Evolutionary conservation across 495 filamentous ascomycete species (phyloP).

Genomic region (Aspergillus indologenus): DNA sequence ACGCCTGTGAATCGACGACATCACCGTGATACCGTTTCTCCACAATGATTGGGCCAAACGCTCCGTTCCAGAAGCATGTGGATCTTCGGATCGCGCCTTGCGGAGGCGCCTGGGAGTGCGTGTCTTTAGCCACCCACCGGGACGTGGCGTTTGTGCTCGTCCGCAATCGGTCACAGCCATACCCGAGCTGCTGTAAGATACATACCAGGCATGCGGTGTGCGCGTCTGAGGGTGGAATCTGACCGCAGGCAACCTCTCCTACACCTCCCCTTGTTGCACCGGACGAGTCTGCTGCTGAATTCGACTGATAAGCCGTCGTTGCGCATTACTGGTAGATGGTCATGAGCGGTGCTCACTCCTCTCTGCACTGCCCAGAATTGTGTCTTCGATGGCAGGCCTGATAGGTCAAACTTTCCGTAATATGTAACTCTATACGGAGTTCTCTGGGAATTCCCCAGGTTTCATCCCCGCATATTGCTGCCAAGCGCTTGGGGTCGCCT

Average conservation of each 20-base stretch:
- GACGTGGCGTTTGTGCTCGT: constrained; percentile 12
- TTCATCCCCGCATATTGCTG: constrained; percentile 21
- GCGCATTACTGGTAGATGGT: constrained; percentile 8
- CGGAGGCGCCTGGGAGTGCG: constrained; percentile 22
- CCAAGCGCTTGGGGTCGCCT: constrained; percentile 17
- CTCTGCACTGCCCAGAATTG: neutral
- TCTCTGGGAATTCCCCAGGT: constrained; percentile 18
- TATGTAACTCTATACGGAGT: neutral
- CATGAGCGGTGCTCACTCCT: neutral
- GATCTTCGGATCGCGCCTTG: constrained; percentile 36
- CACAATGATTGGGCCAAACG: constrained; percentile 22
- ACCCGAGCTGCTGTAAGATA: neutral
- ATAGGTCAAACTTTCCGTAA: neutral
- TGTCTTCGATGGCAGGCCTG: neutral
- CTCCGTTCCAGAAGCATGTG: constrained; percentile 44
- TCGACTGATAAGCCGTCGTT: constrained; percentile 10
- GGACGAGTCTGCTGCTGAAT: neutral
- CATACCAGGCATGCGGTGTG: neutral
- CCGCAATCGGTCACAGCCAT: constrained; percentile 2
- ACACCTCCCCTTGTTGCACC: neutral
- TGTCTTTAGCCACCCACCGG: constrained; percentile 8
- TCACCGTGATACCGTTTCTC: constrained; percentile 31
- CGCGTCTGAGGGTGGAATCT: neutral
- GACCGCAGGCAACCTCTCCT: neutral
- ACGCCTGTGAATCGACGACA: constrained; percentile 29